These are phyloP conservation scores for Arxiozyma slooffiae DNA, from an alignment of 1,139 yeast species.

Conservation along the genomic window DNA sequence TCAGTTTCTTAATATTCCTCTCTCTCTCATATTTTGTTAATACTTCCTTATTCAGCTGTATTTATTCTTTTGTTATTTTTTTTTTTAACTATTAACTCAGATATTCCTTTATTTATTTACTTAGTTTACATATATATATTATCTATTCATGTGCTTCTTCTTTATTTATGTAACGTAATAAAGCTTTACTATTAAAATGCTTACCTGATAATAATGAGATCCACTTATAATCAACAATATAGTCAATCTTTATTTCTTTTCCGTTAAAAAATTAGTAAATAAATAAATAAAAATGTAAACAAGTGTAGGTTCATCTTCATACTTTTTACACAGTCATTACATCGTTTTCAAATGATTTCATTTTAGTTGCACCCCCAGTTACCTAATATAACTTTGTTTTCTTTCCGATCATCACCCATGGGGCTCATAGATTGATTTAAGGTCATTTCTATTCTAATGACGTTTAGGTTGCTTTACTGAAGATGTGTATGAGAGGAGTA, in stretches of 20 bases:
- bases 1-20: too few species aligned
- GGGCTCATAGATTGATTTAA: slow-evolving; percentile 48
- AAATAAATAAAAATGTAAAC: not conserved
- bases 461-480: slow-evolving; percentile 34
- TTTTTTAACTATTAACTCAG: not conserved
- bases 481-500: slow-evolving; percentile 19
- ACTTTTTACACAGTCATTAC: not conserved
- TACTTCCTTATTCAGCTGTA: not conserved
- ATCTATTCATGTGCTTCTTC: too few species aligned
- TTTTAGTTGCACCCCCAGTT: slow-evolving; percentile 64
- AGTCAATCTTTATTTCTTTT: too few species aligned
- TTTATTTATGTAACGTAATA: too few species aligned
- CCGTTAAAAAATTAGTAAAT: not conserved
- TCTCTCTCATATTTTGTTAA: not conserved
- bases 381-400: slow-evolving; percentile 55
- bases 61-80: not conserved
- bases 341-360: slow-evolving; percentile 40
- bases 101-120: not conserved
- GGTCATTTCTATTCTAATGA: slow-evolving; percentile 53
- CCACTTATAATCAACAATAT: too few species aligned
- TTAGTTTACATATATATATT: too few species aligned
- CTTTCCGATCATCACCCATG: slow-evolving; percentile 80
- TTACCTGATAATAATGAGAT: too few species aligned
- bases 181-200: too few species aligned
- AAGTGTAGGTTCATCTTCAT: too few species aligned